Base-by-base conservation (phyloP, 495 filamentous ascomycete species). In the Cryomyces minteri region DNA sequence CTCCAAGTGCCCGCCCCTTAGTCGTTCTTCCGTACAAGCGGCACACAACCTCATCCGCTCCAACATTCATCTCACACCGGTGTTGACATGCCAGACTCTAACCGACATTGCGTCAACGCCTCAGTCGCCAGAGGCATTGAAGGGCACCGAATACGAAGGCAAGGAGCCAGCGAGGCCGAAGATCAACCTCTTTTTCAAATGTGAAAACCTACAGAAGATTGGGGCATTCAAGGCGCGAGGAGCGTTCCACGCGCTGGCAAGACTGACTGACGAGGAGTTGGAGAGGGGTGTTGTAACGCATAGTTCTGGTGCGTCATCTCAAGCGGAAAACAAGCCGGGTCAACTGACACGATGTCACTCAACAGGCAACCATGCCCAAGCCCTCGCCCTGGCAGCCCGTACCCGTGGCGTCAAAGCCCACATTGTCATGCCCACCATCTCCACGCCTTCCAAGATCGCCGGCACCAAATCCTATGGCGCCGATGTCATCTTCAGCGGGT, bases 211-310 rank as follows among this genome's bases (percentile, higher is more conserved):
- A 33, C 88, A 95, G 64, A 77, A 76, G 40, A 79, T 90, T 43
- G 90, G 88, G 45, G 88, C 88, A 11, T 98, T 98, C 67, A 98
- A 98, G 65, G 78, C 76, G 14, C 68, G 88, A 0, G 88, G 88
- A 3, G 88, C 90, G 2, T 92, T 92, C 51, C 85, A 95, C 66
- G 88, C 88, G 2, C 57, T 98, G 39, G 66, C 76, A 43, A 58
- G 81, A n/a, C 60, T 98, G 49, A 74, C 73, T 44, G 65, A 68
- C 46, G 73, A 79, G 48, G 70, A 75, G 8, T 71, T 77, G 31
- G 62, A 65, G 57, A 73, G 61, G 54, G 88, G 88, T 4, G 88
- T 96, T 4, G 74, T 90, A 42, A 98, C 90, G 53, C 90, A 96
- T 66, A 88, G 81, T 58, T 84, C 78, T 56, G 88, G 88, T 87